Base-by-base conservation (phyloP, 305 asterid genomes). In the Fraxinus nigra region DNA sequence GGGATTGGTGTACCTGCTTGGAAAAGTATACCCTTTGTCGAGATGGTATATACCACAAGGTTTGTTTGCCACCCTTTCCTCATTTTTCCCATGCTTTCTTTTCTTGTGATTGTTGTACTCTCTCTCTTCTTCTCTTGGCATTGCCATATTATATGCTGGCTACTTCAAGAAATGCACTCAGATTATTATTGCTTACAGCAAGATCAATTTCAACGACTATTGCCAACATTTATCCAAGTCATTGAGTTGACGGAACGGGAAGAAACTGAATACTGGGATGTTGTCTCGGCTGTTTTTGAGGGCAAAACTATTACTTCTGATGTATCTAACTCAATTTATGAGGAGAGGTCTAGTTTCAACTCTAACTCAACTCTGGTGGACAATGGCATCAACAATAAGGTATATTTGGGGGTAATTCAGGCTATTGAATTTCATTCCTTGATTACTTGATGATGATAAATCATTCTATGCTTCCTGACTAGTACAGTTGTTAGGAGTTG, bases 1-100 rank as follows among this genome's bases (percentile, higher is more conserved):
- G 98, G 76, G 99, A 95, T 89, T 95, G 99, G 99, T 92, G 90
- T 87, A 95, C 97, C 85, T 91, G 94, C 95, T 93, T 95, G 82
- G 99, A 95, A 78, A 95, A 81, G 85, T 95, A 94, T 90, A 94
- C 90, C 72, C 97, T 95, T 65, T 91, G 97, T 85, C 90, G 92
- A 82, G 99, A 95, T 88, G 97, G 97, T 75, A 94, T 95, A 80
- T 93, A 92, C 84, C 99, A 95, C 89, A 95, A 94, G 96, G 97
- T 93, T 89, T 81, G 84, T 78, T 67, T 13, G 24, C 34, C 82
- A 63, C 18, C 43, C 34, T 56, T 32, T 80, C 78, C 79, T 16
- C 74, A 2, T 11, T 20, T 56, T 16, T 63, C 35, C 8, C 54
- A 5, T 24, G 18, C 67, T 38, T 67, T 70, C 59, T 69, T 80